Conservation (phyloP, 2,329 filamentous ascomycete species). For the Penicillium freii region DNA sequence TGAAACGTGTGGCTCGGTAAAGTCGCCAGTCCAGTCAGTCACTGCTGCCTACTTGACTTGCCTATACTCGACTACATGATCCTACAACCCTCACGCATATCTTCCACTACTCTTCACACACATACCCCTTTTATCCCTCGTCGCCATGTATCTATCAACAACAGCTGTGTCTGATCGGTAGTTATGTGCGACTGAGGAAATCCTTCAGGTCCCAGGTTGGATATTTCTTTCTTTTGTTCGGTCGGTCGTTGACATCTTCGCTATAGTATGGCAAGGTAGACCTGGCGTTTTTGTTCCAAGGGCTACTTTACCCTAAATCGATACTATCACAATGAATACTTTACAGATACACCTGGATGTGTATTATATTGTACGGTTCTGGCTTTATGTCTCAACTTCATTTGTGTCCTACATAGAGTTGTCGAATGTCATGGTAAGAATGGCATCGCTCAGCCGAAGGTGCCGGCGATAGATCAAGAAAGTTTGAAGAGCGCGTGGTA, state of each 20-base stretch:
- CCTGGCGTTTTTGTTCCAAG: conserved; percentile 15
- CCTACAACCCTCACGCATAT: background rate
- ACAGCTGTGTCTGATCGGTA: background rate
- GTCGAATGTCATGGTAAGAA: background rate
- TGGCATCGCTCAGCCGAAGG: background rate
- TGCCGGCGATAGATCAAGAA: background rate
- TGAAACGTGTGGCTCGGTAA: conserved; percentile 23
- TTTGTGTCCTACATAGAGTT: background rate
- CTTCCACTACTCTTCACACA: background rate
- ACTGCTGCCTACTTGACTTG: background rate
- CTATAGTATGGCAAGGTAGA: conserved; percentile 17
- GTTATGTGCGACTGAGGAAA: background rate
- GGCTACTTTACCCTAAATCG: conserved; percentile 25
- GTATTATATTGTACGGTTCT: too few relatives aligned
- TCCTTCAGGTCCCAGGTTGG: conserved; percentile 3
- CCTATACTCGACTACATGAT: background rate
- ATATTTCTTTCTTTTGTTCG: conserved; percentile 17
- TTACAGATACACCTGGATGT: background rate
- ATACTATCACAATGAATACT: background rate
- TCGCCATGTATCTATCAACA: conserved; percentile 1
- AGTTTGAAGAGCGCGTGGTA: background rate
- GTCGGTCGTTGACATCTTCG: conserved; percentile 7
- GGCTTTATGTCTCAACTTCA: background rate
- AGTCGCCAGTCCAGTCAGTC: conserved; percentile 1
- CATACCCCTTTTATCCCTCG: background rate